These are phyloP conservation scores for Cruciata laevipes DNA, from an alignment of 257 asterid species.

Conservation along the genomic window DNA sequence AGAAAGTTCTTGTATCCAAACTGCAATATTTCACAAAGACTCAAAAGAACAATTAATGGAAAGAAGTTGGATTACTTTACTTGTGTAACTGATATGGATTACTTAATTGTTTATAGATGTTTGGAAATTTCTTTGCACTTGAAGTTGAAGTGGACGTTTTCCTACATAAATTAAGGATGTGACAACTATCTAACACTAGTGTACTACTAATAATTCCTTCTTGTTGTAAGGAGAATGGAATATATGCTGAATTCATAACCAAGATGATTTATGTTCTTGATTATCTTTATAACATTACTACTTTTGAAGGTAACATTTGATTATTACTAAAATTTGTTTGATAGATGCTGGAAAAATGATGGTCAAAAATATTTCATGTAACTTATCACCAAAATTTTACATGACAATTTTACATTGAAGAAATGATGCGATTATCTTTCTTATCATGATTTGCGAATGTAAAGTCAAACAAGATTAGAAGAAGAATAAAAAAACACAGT, in stretches of 20 bases:
- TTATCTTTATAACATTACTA: no score
- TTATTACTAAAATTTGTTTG: no score
- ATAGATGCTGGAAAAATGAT: no score
- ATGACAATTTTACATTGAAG: background rate
- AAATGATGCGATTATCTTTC: no score
- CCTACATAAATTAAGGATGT: background rate
- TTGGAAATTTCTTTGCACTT: background rate
- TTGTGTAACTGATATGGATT: background rate
- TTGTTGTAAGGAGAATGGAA: background rate
- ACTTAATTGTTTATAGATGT: background rate
- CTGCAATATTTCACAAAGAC: background rate
- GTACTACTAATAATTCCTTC: background rate
- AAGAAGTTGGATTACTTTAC: background rate
- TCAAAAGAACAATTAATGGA: background rate
- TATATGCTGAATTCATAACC: no score
- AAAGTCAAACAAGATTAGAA: slow-evolving; percentile 6
- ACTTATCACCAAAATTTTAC: background rate
- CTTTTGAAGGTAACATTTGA: no score
- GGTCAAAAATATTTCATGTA: no score
- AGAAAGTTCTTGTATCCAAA: background rate
- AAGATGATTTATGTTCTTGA: background rate
- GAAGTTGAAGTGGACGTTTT: background rate
- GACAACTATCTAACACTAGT: no score
- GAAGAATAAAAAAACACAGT: background rate
- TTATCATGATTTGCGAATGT: no score